phyloP scores from a whole-genome alignment of 2,329 filamentous ascomycete species.

The Xylaria digitata region DNA sequence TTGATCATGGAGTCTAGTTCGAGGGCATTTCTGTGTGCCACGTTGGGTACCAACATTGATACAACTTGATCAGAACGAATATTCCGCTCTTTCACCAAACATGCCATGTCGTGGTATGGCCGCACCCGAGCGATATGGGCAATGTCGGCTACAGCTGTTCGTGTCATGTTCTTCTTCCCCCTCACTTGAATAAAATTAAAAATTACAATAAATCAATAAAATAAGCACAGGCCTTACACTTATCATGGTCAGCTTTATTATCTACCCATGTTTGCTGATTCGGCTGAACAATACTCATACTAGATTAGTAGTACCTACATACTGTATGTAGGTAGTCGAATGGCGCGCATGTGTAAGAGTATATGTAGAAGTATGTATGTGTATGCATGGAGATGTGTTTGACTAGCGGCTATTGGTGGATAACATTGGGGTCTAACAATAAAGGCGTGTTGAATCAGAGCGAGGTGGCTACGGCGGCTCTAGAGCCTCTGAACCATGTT shows the following conservation, averaged over 20 bases:
- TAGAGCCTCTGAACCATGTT: constrained; percentile 4
- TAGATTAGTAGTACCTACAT: constrained; percentile 10
- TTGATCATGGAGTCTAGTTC: constrained; percentile 37
- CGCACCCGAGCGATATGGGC: constrained; percentile 16
- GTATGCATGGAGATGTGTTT: constrained; percentile 10
- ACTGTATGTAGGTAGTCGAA: constrained; percentile 17
- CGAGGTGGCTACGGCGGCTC: constrained; percentile 19
- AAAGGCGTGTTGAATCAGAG: neutral
- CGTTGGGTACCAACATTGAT: constrained; percentile 40
- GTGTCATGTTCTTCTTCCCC: constrained; percentile 8
- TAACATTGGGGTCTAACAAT: constrained; percentile 15
- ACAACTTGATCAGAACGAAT: constrained; percentile 20
- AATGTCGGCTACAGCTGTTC: constrained; percentile 12
- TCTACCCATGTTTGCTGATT: neutral
- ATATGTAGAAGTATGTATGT: constrained; percentile 2
- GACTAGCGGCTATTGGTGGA: constrained; percentile 30
- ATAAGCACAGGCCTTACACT: neutral
- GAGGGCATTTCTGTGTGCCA: constrained; percentile 29
- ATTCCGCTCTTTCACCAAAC: constrained; percentile 27
- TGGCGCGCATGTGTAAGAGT: constrained; percentile 11
- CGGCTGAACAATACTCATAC: constrained; percentile 3
- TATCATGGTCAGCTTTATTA: neutral
- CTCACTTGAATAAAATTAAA: constrained; percentile 8
- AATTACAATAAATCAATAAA: neutral
- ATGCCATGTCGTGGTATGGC: constrained; percentile 32